Evolutionary conservation across 2,329 filamentous ascomycete species (phyloP), one percentile per base, ranked within the genome.

Genomic region (Pestalotiopsis sp.): DNA sequence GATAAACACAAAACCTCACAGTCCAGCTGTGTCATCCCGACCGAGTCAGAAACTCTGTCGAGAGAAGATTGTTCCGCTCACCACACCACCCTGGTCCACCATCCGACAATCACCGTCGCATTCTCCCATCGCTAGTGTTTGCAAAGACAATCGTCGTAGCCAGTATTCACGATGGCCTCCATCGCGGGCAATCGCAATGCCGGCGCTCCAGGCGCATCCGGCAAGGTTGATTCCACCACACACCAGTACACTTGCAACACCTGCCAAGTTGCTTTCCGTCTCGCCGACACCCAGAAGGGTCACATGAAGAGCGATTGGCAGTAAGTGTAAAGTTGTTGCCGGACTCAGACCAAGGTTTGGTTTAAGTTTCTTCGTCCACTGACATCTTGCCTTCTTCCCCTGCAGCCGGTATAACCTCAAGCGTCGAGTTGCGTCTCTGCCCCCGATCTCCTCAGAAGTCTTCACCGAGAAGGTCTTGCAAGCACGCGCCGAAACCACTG

Each of bases 301-400:
- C 96, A 99, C 80, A 99, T 99, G 96, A 94, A 96, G 81, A 96
- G 92, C 75, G 96, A 99, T 83, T 99, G 96, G 96, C 95, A 99
- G 92, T 96, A 87, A 83, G 93, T 91, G 4, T 66, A 65, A 63
- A 31, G n/a, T 27, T 59, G 11, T 27, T 59, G 13, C 9, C 31
- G 2, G 31, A 36, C 12, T 27, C 57, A 27, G 27, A 23, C 57
- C 23, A 17, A 9, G 6, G n/a, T 67, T 56, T 66, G 23, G 67
- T 49, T 68, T n/a, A 17, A 31, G 49, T 20, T 61, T 14, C 13
- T n/a, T 17, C 12, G 41, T 17, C 41, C 59, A 62, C 57, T 64
- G 67, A 65, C 68, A 68, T 38, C 14, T 27, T 11, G 11, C 23
- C 23, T 20, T 25, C 23, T 20, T 36, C 12, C 36, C 14, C 7